Evolutionary conservation across 768 basidiomycete species (phyloP).

Genomic region (Dioszegia aurantiaca): DNA sequence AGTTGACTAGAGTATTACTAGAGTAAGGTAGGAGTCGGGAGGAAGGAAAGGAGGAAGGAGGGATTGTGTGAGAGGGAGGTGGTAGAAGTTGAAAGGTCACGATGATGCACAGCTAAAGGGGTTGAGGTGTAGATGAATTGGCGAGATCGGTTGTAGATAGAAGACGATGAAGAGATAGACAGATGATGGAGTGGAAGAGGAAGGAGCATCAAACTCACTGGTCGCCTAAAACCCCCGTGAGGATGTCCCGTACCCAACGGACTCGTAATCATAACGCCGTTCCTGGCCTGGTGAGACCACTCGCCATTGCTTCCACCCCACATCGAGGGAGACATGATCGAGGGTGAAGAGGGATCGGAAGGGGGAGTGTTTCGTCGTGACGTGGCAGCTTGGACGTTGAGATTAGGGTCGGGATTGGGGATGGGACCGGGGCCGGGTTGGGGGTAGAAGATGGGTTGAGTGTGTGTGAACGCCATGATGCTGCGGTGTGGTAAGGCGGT

Average conservation of each 20-base stretch:
- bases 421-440: background rate
- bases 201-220: conserved; percentile 1
- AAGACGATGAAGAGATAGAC: too few species aligned
- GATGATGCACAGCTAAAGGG: background rate
- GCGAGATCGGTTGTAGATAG: too few species aligned
- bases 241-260: conserved; percentile 7
- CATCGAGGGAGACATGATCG: background rate
- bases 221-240: background rate
- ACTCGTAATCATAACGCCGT: background rate
- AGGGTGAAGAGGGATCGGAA: background rate
- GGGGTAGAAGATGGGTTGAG: background rate
- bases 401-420: too few species aligned
- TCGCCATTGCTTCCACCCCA: conserved; percentile 7
- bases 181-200: too few species aligned
- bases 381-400: background rate
- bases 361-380: background rate
- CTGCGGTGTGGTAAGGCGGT: too few species aligned
- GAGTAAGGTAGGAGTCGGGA: background rate
- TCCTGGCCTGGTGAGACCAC: conserved; percentile 1
- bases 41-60: background rate
- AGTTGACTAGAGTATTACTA: background rate
- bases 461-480: background rate
- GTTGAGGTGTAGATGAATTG: too few species aligned
- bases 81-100: background rate
- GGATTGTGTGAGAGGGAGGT: conserved; percentile 1